phyloP scores from a whole-genome alignment of 2,329 filamentous ascomycete species.

The Harringtonia aguacate region DNA sequence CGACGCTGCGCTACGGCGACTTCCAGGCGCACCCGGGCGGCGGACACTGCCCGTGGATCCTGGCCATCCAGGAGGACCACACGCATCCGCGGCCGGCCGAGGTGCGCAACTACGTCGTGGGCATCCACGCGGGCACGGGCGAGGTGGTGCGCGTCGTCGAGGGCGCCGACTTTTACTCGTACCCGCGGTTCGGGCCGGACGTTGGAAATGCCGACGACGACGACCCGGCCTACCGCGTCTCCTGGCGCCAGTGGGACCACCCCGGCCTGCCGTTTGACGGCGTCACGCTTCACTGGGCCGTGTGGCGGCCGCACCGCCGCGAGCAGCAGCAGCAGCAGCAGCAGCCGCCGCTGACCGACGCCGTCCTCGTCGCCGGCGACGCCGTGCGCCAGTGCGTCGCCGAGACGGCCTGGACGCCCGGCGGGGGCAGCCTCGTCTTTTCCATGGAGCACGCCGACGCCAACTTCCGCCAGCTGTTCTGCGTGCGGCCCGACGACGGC shows the following conservation, averaged over 20 bases:
- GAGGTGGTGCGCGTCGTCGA: constrained; percentile 26
- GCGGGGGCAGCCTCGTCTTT: constrained; percentile 38
- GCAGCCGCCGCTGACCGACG: constrained; percentile 15
- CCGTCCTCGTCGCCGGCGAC: constrained; percentile 28
- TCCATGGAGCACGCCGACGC: constrained; percentile 26
- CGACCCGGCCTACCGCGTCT: constrained; percentile 17
- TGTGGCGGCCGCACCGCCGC: constrained; percentile 16
- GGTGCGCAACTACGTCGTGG: constrained; percentile 27
- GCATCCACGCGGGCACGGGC: constrained; percentile 28
- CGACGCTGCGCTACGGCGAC: constrained; percentile 31
- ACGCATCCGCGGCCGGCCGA: constrained; percentile 19
- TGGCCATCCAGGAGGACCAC: constrained; percentile 44
- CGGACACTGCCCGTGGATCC: constrained; percentile 26
- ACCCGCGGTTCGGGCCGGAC: constrained; percentile 32
- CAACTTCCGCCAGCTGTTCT: constrained; percentile 37
- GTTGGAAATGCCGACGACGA: constrained; percentile 16
- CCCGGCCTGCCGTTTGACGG: constrained; percentile 41
- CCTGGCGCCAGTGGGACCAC: constrained; percentile 46
- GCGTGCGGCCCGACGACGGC: constrained; percentile 18
- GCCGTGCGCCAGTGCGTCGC: constrained; percentile 30
- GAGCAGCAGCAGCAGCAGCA: background rate
- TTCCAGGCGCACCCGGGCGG: constrained; percentile 29
- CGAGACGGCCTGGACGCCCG: constrained; percentile 39
- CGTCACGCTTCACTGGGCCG: constrained; percentile 30
- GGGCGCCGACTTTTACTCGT: constrained; percentile 41